Percentiles rank a stretch among this genome's conserved stretches.
Evolutionary conservation across 768 basidiomycete genomes (phyloP).

Genomic region (Podaxis mareebaensis): DNA sequence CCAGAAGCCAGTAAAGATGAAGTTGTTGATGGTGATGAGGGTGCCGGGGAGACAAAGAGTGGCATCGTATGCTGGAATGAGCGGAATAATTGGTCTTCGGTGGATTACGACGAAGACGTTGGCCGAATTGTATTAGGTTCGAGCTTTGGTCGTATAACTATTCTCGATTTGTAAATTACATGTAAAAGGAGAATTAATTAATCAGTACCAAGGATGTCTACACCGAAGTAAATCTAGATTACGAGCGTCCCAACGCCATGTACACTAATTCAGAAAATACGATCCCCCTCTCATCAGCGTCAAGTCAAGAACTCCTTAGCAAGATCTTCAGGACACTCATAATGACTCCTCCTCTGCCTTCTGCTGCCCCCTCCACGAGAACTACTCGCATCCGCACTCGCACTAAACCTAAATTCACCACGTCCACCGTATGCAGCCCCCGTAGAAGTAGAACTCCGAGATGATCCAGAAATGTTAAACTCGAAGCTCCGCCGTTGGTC

Average conservation of each 20-base stretch:
- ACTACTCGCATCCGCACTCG: not conserved
- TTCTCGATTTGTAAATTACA: conserved; percentile 1
- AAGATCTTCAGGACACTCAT: not conserved
- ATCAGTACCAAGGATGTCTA: not conserved
- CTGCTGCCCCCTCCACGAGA: not conserved
- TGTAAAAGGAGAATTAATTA: not conserved
- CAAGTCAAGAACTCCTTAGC: not conserved
- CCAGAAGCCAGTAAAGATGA: not conserved
- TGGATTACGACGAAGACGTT: conserved; percentile 12
- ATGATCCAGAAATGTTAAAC: not conserved
- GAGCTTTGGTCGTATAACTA: not conserved
- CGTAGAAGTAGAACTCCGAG: not conserved
- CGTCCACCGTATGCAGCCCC: not conserved
- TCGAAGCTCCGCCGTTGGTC: not conserved
- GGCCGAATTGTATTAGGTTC: conserved; percentile 6
- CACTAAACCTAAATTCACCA: not conserved
- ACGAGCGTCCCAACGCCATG: no score
- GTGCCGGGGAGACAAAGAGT: conserved; percentile 16
- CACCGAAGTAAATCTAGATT: not conserved
- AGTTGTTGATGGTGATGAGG: not conserved
- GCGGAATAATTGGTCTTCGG: not conserved
- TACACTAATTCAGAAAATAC: no score
- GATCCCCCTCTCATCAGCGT: not conserved
- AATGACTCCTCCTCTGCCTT: not conserved
- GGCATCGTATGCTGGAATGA: conserved; percentile 17